Percentiles rank a stretch among this genome's conserved stretches.
These are phyloP conservation scores for Pyrus hybrid DNA, from an alignment of 331 rosid species.

Conservation along the genomic window DNA sequence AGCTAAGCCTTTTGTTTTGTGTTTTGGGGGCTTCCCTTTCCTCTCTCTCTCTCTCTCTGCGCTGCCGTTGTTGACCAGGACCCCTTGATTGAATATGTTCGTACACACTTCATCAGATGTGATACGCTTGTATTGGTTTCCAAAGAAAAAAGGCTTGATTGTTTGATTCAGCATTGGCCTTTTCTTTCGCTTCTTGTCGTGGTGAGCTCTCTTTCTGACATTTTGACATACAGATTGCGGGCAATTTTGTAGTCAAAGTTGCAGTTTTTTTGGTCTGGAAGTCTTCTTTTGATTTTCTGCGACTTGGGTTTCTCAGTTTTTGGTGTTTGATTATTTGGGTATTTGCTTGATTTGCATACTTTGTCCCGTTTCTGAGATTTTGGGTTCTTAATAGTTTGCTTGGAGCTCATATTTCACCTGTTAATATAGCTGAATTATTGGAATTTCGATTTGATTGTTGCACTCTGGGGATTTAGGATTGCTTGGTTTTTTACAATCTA, in stretches of 20 bases:
- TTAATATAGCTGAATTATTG: background rate
- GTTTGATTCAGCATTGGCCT: constrained; percentile 8
- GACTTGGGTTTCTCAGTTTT: background rate
- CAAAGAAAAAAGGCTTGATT: background rate
- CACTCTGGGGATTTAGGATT: constrained; percentile 4
- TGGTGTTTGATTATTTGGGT: constrained; percentile 9
- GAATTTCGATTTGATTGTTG: background rate
- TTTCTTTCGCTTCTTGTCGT: background rate
- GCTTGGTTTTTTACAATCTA: background rate
- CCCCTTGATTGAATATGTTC: background rate
- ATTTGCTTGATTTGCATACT: background rate
- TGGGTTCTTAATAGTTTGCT: background rate
- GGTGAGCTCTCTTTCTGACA: background rate
- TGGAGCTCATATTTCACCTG: background rate
- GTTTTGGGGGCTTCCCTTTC: background rate
- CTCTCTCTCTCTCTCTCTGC: background rate
- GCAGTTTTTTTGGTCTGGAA: background rate
- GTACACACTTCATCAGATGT: background rate
- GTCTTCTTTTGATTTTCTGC: background rate
- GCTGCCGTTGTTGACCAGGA: constrained; percentile 36
- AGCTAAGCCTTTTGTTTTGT: constrained; percentile 9
- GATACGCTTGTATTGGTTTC: background rate
- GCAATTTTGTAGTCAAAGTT: constrained; percentile 5
- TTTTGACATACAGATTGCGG: background rate
- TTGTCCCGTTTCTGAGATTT: constrained; percentile 1